These are phyloP conservation scores for Xanthoconium stramineum DNA, from an alignment of 768 basidiomycete species.

Conservation along the genomic window DNA sequence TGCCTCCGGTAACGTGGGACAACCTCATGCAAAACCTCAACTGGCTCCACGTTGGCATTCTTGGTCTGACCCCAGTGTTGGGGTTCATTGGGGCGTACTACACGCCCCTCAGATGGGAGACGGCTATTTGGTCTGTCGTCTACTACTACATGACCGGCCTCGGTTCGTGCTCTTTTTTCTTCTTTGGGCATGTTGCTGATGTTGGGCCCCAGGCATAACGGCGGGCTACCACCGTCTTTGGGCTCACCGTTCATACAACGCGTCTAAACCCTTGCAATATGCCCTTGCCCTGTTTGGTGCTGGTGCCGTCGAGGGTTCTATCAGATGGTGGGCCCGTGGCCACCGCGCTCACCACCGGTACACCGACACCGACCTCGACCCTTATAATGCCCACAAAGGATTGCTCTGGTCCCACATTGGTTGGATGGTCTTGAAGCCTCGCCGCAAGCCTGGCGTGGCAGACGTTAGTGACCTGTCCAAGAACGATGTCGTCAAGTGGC, in stretches of 20 bases:
- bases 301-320: constrained; percentile 93
- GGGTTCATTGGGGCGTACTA: constrained; percentile 70
- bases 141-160: constrained; percentile 84
- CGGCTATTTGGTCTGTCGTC: constrained; percentile 59
- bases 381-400: constrained; percentile 90
- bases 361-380: constrained; percentile 96
- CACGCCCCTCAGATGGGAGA: constrained; percentile 69
- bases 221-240: constrained; percentile 97
- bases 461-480: constrained; percentile 85
- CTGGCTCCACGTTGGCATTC: constrained; percentile 72
- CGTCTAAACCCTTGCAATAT: constrained; percentile 81
- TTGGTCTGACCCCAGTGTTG: constrained; percentile 70
- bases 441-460: constrained; percentile 84
- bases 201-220: constrained; percentile 62
- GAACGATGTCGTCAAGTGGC: constrained; percentile 81
- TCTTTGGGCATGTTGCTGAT: constrained; percentile 23
- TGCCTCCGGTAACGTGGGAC: constrained; percentile 63
- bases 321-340: constrained; percentile 98
- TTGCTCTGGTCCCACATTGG: constrained; percentile 85
- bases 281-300: constrained; percentile 80
- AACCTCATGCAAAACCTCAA: constrained; percentile 64
- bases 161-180: constrained; percentile 52
- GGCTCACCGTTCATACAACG: constrained; percentile 96
- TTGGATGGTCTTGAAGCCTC: constrained; percentile 93
- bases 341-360: constrained; percentile 98